These are phyloP conservation scores for Amniculicola lignicola DNA, from an alignment of 495 filamentous ascomycete species.

Conservation along the genomic window DNA sequence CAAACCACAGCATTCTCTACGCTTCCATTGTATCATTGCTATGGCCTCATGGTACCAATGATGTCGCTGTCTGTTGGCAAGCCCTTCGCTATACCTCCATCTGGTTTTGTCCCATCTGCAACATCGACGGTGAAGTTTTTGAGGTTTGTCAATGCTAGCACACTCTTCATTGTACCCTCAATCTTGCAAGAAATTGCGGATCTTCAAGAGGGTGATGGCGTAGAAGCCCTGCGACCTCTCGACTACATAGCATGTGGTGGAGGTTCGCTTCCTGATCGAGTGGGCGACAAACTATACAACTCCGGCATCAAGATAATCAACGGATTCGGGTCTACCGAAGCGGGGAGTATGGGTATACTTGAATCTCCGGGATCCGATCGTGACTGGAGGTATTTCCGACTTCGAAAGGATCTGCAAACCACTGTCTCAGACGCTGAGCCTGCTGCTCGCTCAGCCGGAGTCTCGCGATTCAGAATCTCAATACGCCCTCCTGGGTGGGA, in stretches of 20 bases:
- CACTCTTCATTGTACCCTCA: slow-evolving; percentile 48
- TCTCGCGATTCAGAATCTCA: neutral
- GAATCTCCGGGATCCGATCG: slow-evolving; percentile 33
- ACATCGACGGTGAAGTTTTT: slow-evolving; percentile 38
- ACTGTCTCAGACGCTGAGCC: slow-evolving; percentile 9
- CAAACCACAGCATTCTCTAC: slow-evolving; percentile 36
- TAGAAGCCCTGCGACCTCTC: slow-evolving; percentile 34
- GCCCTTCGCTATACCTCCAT: slow-evolving; percentile 41
- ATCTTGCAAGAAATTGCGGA: slow-evolving; percentile 48
- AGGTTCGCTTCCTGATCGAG: slow-evolving; percentile 37
- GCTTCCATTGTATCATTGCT: slow-evolving; percentile 47
- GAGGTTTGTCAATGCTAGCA: slow-evolving; percentile 17
- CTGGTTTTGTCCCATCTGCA: slow-evolving; percentile 36
- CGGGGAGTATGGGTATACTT: slow-evolving; percentile 33
- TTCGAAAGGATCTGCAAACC: slow-evolving; percentile 40
- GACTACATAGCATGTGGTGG: slow-evolving; percentile 49
- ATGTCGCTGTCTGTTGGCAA: slow-evolving; percentile 47
- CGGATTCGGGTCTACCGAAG: slow-evolving; percentile 44
- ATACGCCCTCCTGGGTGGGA: slow-evolving; percentile 4
- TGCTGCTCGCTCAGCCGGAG: neutral
- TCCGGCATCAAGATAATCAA: slow-evolving; percentile 40
- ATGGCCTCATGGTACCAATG: slow-evolving; percentile 45
- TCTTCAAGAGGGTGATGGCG: slow-evolving; percentile 32
- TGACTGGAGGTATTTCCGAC: slow-evolving; percentile 42
- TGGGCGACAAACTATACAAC: slow-evolving; percentile 26